Base-by-base conservation (phyloP, 2,329 filamentous ascomycete genomes). In the Fusarium domesticum region DNA sequence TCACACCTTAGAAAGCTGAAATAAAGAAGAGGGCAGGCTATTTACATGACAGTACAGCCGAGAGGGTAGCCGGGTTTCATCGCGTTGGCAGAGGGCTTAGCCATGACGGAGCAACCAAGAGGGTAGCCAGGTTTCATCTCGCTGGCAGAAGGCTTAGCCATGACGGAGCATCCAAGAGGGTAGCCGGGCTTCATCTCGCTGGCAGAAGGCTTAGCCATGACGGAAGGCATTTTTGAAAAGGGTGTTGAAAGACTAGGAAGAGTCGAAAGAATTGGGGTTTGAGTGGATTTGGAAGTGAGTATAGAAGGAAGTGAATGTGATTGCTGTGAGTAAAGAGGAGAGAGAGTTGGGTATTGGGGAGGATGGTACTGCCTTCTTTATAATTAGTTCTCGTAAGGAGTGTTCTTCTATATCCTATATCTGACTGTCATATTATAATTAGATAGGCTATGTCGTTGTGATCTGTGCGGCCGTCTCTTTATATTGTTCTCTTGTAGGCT, bases 41-140 rank as follows among this genome's bases (percentile, higher is more conserved):
- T 57, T 64, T 66, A 69, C 66, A 68, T 67, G 56, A 68, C 42
- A 20, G 48, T 55, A 51, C 65, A 68, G 42, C 61, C 59, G 18
- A 64, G 51, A 33, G 54, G 58, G 45, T 59, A 60, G 45, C 55
- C 54, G 15, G 48, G 47, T 16, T 42, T 51, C 36, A 53, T 40
- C 12, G 50, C 37, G 32, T 50, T 51, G 25, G 42, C 18, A 12
- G 34, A 34, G 7, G 62, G 60, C 57, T 64, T 63, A 37, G 60
- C 55, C 61, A 64, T 64, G 41, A 63, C 43, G 17, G 35, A 51
- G 51, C 62, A 63, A 18, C 55, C 56, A 17, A 61, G 46, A 18
- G 59, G 61, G 16, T 60, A 61, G 17, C 50, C 58, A 18, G 58
- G 53, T 33, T 47, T 50, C 45, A 54, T 43, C 18, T 39, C 30